phyloP scores from a whole-genome alignment of 208 protist genomes.

The Acanthamoeba healyi region DNA sequence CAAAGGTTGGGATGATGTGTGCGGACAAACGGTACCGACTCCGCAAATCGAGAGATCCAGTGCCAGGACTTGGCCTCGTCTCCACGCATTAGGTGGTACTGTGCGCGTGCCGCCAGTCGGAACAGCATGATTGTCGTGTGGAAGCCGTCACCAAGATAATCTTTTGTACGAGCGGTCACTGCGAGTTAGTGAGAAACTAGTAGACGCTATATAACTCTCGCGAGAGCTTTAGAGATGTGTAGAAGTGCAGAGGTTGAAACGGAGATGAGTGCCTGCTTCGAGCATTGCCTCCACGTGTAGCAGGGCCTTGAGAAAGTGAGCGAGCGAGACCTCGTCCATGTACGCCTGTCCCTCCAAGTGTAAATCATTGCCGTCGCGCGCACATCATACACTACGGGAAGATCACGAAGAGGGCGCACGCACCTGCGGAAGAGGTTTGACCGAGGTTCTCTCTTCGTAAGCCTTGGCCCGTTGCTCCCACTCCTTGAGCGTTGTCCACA shows the following conservation, averaged over 20 bases:
- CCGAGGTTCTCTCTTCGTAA: not conserved
- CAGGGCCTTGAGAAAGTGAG: not conserved
- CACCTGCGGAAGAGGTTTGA: not conserved
- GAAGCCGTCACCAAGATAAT: constrained; percentile 1
- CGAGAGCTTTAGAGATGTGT: too few relatives aligned
- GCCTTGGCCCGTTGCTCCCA: not conserved
- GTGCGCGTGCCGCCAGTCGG: not conserved
- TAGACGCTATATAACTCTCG: too few relatives aligned
- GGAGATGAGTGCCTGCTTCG: not conserved
- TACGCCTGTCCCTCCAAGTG: constrained; percentile 8
- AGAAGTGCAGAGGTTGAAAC: too few relatives aligned
- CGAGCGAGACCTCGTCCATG: constrained; percentile 39
- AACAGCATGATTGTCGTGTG: constrained; percentile 24
- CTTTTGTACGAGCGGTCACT: not conserved
- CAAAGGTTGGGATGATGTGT: not conserved
- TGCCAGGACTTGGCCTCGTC: constrained; percentile 20
- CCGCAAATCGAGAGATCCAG: constrained; percentile 5
- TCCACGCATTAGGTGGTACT: constrained; percentile 40
- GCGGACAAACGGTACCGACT: not conserved
- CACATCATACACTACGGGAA: too few relatives aligned
- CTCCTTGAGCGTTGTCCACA: constrained; percentile 6
- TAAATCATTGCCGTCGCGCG: too few relatives aligned
- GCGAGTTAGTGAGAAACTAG: too few relatives aligned
- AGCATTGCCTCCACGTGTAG: constrained; percentile 13
- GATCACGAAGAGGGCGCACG: not conserved